These are phyloP conservation scores for Pyrenophora teres DNA, from an alignment of 2,329 filamentous ascomycete species.

Conservation along the genomic window DNA sequence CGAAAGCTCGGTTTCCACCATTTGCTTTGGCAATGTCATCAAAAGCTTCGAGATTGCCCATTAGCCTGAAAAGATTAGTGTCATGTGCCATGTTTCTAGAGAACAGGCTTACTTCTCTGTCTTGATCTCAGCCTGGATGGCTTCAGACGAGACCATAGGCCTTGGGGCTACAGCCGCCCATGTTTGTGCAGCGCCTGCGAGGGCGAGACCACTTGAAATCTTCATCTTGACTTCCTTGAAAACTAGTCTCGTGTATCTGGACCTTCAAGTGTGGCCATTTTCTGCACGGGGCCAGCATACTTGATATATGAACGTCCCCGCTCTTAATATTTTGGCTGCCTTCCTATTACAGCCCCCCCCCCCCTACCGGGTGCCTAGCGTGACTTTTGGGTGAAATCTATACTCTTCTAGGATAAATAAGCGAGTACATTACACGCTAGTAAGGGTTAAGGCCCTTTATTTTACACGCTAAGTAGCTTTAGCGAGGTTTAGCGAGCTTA, in stretches of 20 bases:
- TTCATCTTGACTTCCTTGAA: conserved; percentile 29
- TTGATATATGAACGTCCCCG: conserved; percentile 22
- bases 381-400: too few species aligned
- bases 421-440: too few species aligned
- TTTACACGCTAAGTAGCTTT: too few species aligned
- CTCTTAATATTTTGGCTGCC: background rate
- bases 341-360: too few species aligned
- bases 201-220: conserved; percentile 27
- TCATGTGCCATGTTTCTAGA: background rate
- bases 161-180: conserved; percentile 27
- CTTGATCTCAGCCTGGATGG: conserved; percentile 50
- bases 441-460: too few species aligned
- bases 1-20: conserved; percentile 65
- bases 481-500: too few species aligned
- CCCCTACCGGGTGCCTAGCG: too few species aligned
- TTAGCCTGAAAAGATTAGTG: conserved; percentile 49
- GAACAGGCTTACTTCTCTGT: conserved; percentile 39
- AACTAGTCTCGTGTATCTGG: too few species aligned
- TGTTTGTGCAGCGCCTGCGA: conserved; percentile 32
- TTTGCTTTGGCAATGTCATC: conserved; percentile 60
- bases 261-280: background rate
- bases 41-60: conserved; percentile 59
- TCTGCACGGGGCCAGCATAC: conserved; percentile 4
- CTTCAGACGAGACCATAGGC: conserved; percentile 44
- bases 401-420: too few species aligned